Evolutionary conservation across 2,329 filamentous ascomycete species (phyloP).

Genomic region (Botrytis galanthina): DNA sequence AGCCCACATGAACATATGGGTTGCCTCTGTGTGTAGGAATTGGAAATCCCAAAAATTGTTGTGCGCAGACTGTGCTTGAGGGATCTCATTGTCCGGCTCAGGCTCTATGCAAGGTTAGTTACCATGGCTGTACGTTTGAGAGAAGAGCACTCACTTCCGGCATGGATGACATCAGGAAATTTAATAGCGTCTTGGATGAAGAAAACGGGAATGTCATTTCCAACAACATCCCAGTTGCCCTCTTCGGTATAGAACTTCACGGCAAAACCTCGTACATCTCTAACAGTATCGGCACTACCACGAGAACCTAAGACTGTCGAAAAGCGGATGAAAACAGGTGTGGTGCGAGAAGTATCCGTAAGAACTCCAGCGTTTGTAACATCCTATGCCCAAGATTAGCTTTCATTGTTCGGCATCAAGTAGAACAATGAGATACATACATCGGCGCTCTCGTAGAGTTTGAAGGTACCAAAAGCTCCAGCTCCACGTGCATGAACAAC

Average conservation of each 20-base stretch:
- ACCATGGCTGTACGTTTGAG: slow-evolving; percentile 13
- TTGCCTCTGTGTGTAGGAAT: slow-evolving; percentile 65
- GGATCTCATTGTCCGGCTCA: slow-evolving; percentile 67
- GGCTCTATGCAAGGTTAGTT: slow-evolving; percentile 52
- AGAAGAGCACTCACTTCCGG: slow-evolving; percentile 36
- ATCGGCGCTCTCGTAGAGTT: slow-evolving; percentile 58
- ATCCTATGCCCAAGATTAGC: background rate
- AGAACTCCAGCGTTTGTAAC: slow-evolving; percentile 63
- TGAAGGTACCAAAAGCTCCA: slow-evolving; percentile 66
- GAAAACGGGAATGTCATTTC: slow-evolving; percentile 73
- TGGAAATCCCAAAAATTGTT: slow-evolving; percentile 79
- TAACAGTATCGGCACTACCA: slow-evolving; percentile 75
- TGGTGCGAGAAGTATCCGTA: slow-evolving; percentile 65
- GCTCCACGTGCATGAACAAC: slow-evolving; percentile 66
- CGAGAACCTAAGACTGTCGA: slow-evolving; percentile 74
- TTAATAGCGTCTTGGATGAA: slow-evolving; percentile 76
- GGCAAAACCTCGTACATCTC: slow-evolving; percentile 80
- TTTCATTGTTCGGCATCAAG: background rate
- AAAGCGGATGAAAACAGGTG: slow-evolving; percentile 69
- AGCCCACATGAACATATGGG: slow-evolving; percentile 77
- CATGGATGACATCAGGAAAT: slow-evolving; percentile 64
- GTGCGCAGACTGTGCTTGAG: slow-evolving; percentile 68
- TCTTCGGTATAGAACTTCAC: slow-evolving; percentile 76
- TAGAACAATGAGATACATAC: slow-evolving; percentile 29
- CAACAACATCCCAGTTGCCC: slow-evolving; percentile 73